Evolutionary conservation across 225 moss, liverwort and hornwort species (phyloP).

Genomic region (Asterella californica): DNA sequence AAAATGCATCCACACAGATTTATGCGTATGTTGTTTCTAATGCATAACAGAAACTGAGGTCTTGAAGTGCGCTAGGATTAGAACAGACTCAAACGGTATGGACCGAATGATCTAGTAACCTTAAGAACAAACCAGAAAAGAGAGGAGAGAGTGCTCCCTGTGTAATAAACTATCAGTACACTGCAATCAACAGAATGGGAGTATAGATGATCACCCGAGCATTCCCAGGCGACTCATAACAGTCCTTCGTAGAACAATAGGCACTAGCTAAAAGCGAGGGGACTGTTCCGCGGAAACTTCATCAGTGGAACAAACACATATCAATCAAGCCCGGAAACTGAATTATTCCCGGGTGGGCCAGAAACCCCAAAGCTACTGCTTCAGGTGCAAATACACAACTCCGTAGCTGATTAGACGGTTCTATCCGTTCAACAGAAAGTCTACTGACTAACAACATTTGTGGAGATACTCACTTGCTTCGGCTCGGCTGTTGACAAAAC

Average conservation of each 20-base stretch:
- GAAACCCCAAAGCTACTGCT: background rate
- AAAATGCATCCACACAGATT: no score
- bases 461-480: conserved; percentile 47
- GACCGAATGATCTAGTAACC: no score
- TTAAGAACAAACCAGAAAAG: no score
- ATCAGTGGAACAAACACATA: background rate
- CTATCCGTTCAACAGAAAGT: background rate
- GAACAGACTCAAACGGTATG: no score
- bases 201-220: no score
- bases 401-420: background rate
- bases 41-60: no score
- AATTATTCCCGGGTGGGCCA: background rate
- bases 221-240: background rate
- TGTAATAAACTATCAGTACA: no score
- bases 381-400: background rate
- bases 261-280: background rate
- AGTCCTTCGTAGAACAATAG: background rate
- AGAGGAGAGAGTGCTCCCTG: no score
- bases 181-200: no score
- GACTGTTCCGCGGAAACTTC: background rate
- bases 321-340: background rate
- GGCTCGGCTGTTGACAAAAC: conserved; percentile 87
- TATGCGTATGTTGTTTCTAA: no score
- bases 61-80: no score
- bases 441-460: background rate